Percentiles rank a stretch among this genome's conserved stretches.
phyloP scores from a whole-genome alignment of 805 yeast genomes.

The Yarrowia deformans region DNA sequence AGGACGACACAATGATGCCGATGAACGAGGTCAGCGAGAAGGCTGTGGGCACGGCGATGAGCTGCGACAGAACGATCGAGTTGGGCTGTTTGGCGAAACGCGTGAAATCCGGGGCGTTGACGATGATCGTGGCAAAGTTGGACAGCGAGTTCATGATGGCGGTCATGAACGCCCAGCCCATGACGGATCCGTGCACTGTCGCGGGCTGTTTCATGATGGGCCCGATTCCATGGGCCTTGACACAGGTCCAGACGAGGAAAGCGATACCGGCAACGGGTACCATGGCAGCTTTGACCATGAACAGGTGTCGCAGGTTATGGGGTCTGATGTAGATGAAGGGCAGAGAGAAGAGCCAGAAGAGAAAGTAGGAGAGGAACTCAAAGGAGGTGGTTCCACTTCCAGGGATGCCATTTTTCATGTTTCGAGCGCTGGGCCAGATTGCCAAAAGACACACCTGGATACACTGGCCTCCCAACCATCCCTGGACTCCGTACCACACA shows the following conservation, averaged over 20 bases:
- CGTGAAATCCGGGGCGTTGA: constrained; percentile 89
- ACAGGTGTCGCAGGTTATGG: constrained; percentile 80
- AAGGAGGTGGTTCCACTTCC: constrained; percentile 72
- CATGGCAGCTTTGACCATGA: constrained; percentile 78
- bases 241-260: constrained; percentile 83
- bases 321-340: constrained; percentile 86
- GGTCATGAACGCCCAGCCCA: constrained; percentile 83
- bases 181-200: constrained; percentile 62
- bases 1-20: constrained; percentile 84
- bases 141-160: constrained; percentile 82
- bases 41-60: constrained; percentile 72
- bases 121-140: constrained; percentile 86
- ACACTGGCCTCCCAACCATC: constrained; percentile 85
- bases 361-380: constrained; percentile 75
- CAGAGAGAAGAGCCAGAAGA: constrained; percentile 80
- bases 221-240: constrained; percentile 81
- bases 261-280: constrained; percentile 86
- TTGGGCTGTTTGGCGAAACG: constrained; percentile 72
- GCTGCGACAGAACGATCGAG: constrained; percentile 64
- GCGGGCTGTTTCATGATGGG: constrained; percentile 67
- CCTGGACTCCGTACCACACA: constrained; percentile 89
- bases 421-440: constrained; percentile 61
- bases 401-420: constrained; percentile 58
- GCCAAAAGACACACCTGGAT: constrained; percentile 77
- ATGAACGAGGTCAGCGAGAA: constrained; percentile 83